A percentile compares a stretch with the other conserved stretches of the same genome.
Conservation (phyloP, 257 asterid genomes). For the Marsdenia floribunda region DNA sequence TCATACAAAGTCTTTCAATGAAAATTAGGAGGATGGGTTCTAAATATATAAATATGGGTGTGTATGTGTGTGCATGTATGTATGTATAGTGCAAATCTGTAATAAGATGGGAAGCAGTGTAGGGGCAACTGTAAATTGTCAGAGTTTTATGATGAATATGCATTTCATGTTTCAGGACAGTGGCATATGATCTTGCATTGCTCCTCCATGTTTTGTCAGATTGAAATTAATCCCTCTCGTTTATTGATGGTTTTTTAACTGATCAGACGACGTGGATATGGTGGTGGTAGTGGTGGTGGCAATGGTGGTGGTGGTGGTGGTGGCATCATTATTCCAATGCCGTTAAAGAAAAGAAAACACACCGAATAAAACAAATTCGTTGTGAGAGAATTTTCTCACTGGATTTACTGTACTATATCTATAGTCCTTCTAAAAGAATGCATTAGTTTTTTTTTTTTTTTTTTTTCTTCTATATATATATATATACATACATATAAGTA, state of each 20-base stretch:
- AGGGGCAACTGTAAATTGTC: background rate
- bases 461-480: background rate
- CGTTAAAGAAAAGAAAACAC: no score
- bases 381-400: background rate
- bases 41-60: no score
- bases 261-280: background rate
- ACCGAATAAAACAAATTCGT: no score
- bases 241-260: background rate
- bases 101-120: background rate
- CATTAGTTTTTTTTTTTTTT: background rate
- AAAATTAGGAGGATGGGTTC: background rate
- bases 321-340: no score
- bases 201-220: constrained; percentile 6
- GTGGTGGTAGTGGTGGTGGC: no score
- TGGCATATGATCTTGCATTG: background rate
- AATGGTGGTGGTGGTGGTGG: no score
- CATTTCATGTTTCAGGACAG: background rate
- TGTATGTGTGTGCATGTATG: background rate
- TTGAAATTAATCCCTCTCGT: background rate
- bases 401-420: background rate
- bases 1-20: background rate
- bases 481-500: background rate
- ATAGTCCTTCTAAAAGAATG: no score
- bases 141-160: background rate
- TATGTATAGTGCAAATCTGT: background rate